phyloP scores from a whole-genome alignment of 2,329 filamentous ascomycete species.

The Apiospora aurea region DNA sequence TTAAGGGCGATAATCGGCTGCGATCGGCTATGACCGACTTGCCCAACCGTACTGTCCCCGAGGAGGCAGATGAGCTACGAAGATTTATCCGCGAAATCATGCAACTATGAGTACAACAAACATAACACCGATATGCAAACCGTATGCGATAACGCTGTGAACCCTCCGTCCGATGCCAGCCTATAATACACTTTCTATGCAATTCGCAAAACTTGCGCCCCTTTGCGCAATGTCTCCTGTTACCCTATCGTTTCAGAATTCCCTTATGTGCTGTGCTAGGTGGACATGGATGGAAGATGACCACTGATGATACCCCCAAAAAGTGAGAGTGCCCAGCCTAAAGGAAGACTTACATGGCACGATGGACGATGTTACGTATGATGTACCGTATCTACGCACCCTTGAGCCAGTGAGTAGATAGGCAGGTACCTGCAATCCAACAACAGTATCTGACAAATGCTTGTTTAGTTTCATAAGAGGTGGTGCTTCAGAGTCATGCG shows the following conservation, averaged over 20 bases:
- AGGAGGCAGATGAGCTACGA: constrained; percentile 57
- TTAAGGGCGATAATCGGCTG: constrained; percentile 47
- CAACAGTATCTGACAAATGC: neutral
- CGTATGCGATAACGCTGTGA: neutral
- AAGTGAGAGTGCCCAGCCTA: neutral
- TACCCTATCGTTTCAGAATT: neutral
- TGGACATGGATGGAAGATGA: neutral
- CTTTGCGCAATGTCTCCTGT: neutral
- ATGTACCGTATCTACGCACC: neutral
- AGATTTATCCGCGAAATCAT: constrained; percentile 53
- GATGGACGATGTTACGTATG: neutral
- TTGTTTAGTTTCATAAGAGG: too few species aligned
- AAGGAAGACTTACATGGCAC: neutral
- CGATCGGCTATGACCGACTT: constrained; percentile 48
- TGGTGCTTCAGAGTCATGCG: neutral
- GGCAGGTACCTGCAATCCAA: neutral
- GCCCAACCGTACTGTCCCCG: constrained; percentile 57
- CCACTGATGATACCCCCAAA: neutral
- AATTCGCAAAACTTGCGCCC: neutral
- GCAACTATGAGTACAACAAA: constrained; percentile 34
- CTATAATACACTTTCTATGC: neutral
- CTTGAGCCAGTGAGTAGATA: neutral
- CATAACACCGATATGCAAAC: neutral
- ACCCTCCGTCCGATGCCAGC: neutral
- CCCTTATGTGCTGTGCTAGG: neutral